These are phyloP conservation scores for Sarocladium brachiariae DNA, from an alignment of 2,329 filamentous ascomycete genomes.

Conservation along the genomic window DNA sequence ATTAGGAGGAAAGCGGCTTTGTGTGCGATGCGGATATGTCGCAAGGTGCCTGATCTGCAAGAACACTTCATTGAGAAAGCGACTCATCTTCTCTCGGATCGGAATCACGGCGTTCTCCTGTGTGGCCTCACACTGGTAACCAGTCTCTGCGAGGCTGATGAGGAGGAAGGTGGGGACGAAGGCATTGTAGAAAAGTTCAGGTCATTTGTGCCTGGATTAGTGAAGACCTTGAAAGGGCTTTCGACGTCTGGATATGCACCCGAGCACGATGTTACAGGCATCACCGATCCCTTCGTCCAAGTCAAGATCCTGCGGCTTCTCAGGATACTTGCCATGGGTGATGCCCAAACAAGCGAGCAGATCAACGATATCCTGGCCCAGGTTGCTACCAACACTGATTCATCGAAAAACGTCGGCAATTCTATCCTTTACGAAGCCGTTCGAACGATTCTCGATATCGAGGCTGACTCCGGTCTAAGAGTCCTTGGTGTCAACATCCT, in stretches of 20 bases:
- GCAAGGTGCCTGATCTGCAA: slow-evolving; percentile 93
- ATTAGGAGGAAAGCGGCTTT: slow-evolving; percentile 93
- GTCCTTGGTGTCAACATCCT: slow-evolving; percentile 97
- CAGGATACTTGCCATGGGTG: slow-evolving; percentile 78
- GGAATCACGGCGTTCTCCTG: slow-evolving; percentile 91
- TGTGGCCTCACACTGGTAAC: slow-evolving; percentile 88
- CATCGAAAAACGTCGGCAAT: slow-evolving; percentile 97
- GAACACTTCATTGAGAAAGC: slow-evolving; percentile 97
- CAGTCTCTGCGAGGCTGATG: slow-evolving; percentile 90
- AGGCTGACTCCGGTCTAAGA: slow-evolving; percentile 89
- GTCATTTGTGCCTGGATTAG: slow-evolving; percentile 73
- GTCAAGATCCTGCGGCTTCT: slow-evolving; percentile 89
- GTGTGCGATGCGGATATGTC: slow-evolving; percentile 98
- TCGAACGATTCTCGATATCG: slow-evolving; percentile 93
- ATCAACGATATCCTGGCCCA: slow-evolving; percentile 98
- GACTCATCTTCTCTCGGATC: slow-evolving; percentile 76
- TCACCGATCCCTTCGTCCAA: slow-evolving; percentile 95
- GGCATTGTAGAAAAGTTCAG: slow-evolving; percentile 88
- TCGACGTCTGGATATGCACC: slow-evolving; percentile 95
- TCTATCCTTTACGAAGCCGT: slow-evolving; percentile 97
- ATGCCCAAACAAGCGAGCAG: slow-evolving; percentile 83
- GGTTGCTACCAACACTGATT: slow-evolving; percentile 96
- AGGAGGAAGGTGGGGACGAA: slow-evolving; percentile 84
- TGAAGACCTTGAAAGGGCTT: slow-evolving; percentile 84
- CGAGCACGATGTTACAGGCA: slow-evolving; percentile 96